Percentiles rank a stretch among this genome's conserved stretches.
These are phyloP conservation scores for Trametes versicolor DNA, from an alignment of 1,284 basidiomycete species.

Conservation along the genomic window DNA sequence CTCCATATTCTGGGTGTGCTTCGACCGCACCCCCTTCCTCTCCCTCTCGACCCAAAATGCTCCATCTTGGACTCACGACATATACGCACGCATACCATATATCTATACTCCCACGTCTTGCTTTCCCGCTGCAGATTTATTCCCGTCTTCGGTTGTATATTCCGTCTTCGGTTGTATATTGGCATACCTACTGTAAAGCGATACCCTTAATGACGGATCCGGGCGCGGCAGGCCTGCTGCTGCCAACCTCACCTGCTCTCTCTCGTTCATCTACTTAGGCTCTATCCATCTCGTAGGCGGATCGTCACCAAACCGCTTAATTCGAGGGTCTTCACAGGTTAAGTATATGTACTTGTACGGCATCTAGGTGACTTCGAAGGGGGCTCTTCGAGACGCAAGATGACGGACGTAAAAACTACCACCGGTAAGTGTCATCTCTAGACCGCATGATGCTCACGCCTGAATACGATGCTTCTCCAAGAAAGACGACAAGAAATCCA, in stretches of 20 bases:
- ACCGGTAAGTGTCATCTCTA: no score
- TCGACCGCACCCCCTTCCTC: not conserved
- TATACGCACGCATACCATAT: conserved; percentile 15
- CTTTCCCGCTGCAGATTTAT: conserved; percentile 8
- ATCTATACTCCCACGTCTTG: conserved; percentile 15
- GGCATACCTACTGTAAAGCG: conserved; percentile 18
- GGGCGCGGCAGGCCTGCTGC: not conserved
- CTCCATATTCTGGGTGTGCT: no score
- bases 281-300: not conserved
- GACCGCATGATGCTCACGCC: no score
- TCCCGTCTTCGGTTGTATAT: conserved; percentile 9
- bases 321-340: no score
- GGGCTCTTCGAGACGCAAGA: no score
- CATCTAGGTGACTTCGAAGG: no score
- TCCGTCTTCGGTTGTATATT: conserved; percentile 11
- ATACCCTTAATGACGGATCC: conserved; percentile 17
- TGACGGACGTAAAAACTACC: no score
- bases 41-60: not conserved
- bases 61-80: not conserved
- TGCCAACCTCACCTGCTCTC: not conserved
- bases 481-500: no score
- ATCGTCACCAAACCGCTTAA: not conserved
- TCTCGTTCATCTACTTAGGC: not conserved
- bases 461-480: no score
- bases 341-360: no score